These are phyloP conservation scores for Selaginella moellendorffii DNA, from an alignment of 75 land plant genomes.

Conservation along the genomic window DNA sequence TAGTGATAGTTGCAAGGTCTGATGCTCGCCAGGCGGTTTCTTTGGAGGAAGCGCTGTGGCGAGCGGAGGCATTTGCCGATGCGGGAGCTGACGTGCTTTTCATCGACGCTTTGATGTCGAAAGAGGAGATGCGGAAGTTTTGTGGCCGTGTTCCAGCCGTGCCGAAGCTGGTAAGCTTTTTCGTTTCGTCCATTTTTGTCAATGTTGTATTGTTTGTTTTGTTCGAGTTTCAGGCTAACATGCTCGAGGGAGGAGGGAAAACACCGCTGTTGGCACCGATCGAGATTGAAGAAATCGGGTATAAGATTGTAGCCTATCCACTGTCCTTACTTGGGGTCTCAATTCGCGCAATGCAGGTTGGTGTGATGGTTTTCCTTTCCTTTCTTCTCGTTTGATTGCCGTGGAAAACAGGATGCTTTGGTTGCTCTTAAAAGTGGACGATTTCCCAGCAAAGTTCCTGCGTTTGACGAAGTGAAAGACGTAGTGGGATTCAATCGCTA, in stretches of 20 bases:
- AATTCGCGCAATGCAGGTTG: conserved; percentile 98
- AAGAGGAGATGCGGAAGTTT: conserved; percentile 6
- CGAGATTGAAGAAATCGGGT: conserved; percentile 83
- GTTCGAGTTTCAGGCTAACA: conserved; percentile 54
- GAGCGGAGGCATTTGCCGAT: conserved; percentile 5
- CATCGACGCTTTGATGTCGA: conserved; percentile 1
- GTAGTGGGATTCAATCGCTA: conserved; percentile 56
- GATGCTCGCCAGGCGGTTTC: not conserved
- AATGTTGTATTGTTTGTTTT: not conserved
- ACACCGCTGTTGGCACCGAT: conserved; percentile 80
- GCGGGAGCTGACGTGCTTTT: conserved; percentile 7
- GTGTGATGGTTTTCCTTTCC: not conserved
- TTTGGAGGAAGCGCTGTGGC: conserved; percentile 6
- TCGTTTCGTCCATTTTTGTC: not conserved
- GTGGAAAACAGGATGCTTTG: conserved; percentile 56
- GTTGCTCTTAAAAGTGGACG: conserved; percentile 59
- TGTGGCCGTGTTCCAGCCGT: not conserved
- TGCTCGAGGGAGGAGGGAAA: conserved; percentile 99
- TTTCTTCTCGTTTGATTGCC: too few species aligned
- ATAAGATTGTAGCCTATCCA: conserved; percentile 77
- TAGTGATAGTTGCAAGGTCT: not conserved
- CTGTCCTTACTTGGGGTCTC: conserved; percentile 89
- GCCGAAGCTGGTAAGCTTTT: not conserved
- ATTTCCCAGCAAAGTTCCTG: conserved; percentile 54
- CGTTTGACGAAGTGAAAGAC: conserved; percentile 72